Percentiles rank a stretch among this genome's conserved stretches.
Conservation (phyloP, 139 green algal genomes). For the Auxenochlorella pyrenoidosa region DNA sequence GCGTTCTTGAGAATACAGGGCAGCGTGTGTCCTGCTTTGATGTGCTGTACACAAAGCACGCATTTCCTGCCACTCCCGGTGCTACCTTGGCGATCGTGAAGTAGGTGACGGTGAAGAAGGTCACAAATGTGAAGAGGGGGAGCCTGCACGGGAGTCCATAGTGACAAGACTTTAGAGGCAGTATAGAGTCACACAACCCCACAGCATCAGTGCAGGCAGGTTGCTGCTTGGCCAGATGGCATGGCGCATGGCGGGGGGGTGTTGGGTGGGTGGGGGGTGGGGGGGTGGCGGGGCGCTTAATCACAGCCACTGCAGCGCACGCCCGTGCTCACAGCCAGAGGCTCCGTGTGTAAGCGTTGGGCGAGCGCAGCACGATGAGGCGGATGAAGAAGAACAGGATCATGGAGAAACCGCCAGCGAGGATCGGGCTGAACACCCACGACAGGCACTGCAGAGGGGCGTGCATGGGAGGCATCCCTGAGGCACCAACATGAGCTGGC, state of each 20-base stretch:
- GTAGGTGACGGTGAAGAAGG: constrained; percentile 62
- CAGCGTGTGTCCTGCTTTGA: no score
- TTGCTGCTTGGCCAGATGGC: no score
- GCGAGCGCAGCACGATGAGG: constrained; percentile 5
- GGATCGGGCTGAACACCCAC: constrained; percentile 61
- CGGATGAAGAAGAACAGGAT: constrained; percentile 17
- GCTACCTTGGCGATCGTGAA: constrained; percentile 66
- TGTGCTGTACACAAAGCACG: no score
- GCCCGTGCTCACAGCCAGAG: neutral
- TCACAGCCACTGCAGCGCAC: neutral
- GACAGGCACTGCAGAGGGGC: constrained; percentile 30
- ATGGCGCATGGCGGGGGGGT: no score
- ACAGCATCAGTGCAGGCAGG: no score
- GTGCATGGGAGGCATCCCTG: neutral
- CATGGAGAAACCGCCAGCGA: constrained; percentile 27
- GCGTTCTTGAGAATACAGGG: neutral
- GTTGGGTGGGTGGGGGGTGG: no score
- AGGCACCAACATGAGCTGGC: no score
- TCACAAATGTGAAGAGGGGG: constrained; percentile 33
- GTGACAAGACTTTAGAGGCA: no score
- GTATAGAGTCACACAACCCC: no score
- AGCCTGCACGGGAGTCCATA: neutral
- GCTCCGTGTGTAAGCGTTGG: constrained; percentile 9
- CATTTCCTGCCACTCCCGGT: no score
- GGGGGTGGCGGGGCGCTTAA: neutral